Evolutionary conservation across 371 early-diverging fungal species (phyloP).

Genomic region (Haplosporangium sp.): DNA sequence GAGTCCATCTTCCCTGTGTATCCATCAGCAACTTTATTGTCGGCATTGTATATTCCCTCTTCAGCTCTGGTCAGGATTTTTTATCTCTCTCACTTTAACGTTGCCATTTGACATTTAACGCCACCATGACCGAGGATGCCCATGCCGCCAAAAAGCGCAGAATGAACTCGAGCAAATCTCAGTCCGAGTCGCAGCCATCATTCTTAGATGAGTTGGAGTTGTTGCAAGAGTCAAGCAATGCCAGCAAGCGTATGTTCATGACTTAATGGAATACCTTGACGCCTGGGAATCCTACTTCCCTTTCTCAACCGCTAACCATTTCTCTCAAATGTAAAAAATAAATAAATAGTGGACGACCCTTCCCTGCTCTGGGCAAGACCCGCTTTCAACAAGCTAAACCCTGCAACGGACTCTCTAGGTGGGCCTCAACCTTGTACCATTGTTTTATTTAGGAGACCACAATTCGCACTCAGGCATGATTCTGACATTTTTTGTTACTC

Average conservation of each 20-base stretch:
- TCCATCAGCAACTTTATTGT: too few relatives aligned
- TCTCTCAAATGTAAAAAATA: neutral
- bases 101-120: constrained; percentile 26
- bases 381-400: constrained; percentile 11
- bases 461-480: neutral
- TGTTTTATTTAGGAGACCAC: too few relatives aligned
- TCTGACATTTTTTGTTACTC: neutral
- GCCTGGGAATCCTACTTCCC: neutral
- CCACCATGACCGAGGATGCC: constrained; percentile 51
- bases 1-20: too few relatives aligned
- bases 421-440: neutral
- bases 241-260: constrained; percentile 31
- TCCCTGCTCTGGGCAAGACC: constrained; percentile 46
- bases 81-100: neutral
- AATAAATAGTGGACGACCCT: constrained; percentile 38
- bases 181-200: constrained; percentile 33
- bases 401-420: constrained; percentile 31
- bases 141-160: constrained; percentile 49
- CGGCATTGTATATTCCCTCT: too few relatives aligned
- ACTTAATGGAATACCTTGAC: neutral
- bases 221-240: constrained; percentile 36
- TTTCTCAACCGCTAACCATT: neutral
- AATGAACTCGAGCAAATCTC: constrained; percentile 23
- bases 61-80: neutral
- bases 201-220: constrained; percentile 46